Conservation (phyloP, 129 eudicot genomes). For the Lactuca saligna region DNA sequence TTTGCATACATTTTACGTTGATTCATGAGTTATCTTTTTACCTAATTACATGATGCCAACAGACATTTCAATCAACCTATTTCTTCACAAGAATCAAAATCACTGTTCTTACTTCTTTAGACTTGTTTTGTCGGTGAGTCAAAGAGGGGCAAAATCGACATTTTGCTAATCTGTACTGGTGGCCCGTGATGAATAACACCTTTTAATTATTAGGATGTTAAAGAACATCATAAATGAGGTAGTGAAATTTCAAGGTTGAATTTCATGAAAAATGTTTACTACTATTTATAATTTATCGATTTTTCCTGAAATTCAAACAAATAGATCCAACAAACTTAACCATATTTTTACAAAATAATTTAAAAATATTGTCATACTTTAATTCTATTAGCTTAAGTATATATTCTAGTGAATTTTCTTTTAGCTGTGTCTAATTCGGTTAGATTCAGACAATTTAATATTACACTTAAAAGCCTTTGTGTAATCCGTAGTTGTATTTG, state of each 20-base stretch:
- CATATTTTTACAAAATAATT: not conserved
- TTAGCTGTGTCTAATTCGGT: no score
- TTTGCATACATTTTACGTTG: not conserved
- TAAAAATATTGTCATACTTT: no score
- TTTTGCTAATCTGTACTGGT: constrained; percentile 21
- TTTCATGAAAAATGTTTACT: not conserved
- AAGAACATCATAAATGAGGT: constrained; percentile 34
- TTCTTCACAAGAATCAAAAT: not conserved
- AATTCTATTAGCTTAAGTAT: no score
- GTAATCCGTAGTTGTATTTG: no score
- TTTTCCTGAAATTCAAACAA: no score
- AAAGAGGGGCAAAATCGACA: constrained; percentile 39
- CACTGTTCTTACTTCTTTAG: not conserved
- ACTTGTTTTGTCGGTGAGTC: constrained; percentile 46
- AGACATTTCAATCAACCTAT: not conserved
- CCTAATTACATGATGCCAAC: not conserved
- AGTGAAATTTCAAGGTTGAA: constrained; percentile 16
- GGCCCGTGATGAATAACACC: constrained; percentile 40
- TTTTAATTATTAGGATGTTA: constrained; percentile 23
- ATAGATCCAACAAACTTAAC: not conserved
- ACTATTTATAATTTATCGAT: not conserved
- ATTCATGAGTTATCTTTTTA: not conserved
- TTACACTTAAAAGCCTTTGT: no score
- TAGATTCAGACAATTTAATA: no score
- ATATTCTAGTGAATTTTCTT: no score